A percentile compares a stretch with the other conserved stretches of the same genome.
These are phyloP conservation scores for Kregervanrija pseudodelftensis DNA, from an alignment of 805 yeast species.

Conservation along the genomic window DNA sequence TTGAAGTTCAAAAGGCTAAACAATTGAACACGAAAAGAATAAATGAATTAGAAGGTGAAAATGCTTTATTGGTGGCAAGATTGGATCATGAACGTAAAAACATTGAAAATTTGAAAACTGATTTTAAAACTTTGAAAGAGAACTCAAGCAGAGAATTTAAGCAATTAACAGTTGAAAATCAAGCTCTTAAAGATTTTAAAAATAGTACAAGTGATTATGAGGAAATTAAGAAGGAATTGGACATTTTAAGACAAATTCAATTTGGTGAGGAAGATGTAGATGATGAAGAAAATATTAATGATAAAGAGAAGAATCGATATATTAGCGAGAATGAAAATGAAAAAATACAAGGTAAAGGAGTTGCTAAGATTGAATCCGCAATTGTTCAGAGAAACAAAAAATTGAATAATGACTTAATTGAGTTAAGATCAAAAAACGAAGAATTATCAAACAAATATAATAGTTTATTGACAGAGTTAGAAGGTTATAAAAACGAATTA, in stretches of 20 bases:
- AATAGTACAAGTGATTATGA: conserved; percentile 62
- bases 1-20: conserved; percentile 35
- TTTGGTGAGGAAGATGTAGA: conserved; percentile 44
- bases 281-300: conserved; percentile 25
- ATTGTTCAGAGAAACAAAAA: conserved; percentile 65
- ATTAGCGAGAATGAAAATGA: conserved; percentile 26
- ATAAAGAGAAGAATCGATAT: conserved; percentile 28
- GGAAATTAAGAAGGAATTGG: conserved; percentile 70
- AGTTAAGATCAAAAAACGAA: conserved; percentile 52
- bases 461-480: conserved; percentile 33
- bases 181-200: conserved; percentile 41
- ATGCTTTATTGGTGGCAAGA: conserved; percentile 52
- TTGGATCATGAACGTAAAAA: conserved; percentile 42
- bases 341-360: conserved; percentile 29
- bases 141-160: conserved; percentile 37
- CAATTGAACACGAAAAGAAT: conserved; percentile 40
- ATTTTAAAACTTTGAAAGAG: conserved; percentile 27
- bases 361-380: conserved; percentile 33
- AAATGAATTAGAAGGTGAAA: conserved; percentile 60
- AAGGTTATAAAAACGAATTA: conserved; percentile 31
- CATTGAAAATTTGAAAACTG: conserved; percentile 17
- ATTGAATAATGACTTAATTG: conserved; percentile 63
- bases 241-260: conserved; percentile 64
- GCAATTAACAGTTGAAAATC: conserved; percentile 44
- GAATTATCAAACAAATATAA: conserved; percentile 35